These are phyloP conservation scores for Silene conica DNA, from an alignment of 148 eudicot genomes.

Conservation along the genomic window DNA sequence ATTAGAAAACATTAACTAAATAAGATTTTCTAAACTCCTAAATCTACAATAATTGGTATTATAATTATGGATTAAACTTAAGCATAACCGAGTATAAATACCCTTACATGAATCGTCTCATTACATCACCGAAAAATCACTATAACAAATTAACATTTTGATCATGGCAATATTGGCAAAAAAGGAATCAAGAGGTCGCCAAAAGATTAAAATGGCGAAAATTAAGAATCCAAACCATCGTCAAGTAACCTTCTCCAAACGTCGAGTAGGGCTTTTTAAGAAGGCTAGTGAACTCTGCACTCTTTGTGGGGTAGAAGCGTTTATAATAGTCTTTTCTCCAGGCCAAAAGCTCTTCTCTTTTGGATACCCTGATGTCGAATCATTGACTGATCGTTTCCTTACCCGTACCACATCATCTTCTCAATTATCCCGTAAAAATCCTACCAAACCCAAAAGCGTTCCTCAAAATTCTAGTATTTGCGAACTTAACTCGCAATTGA, in stretches of 20 bases:
- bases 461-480: constrained; percentile 20
- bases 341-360: constrained; percentile 50
- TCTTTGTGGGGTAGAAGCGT: constrained; percentile 45
- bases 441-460: constrained; percentile 15
- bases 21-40: constrained; percentile 44
- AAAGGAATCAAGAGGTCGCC: constrained; percentile 49
- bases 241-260: constrained; percentile 59
- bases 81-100: constrained; percentile 28
- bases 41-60: constrained; percentile 30
- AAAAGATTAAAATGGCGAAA: constrained; percentile 53
- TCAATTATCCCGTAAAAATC: constrained; percentile 7
- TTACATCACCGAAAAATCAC: constrained; percentile 1
- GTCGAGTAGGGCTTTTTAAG: constrained; percentile 54
- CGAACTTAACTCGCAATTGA: constrained; percentile 40
- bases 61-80: constrained; percentile 15
- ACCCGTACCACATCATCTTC: constrained; percentile 22
- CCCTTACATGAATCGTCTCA: neutral
- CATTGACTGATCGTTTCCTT: constrained; percentile 35
- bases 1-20: constrained; percentile 31
- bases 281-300: constrained; percentile 58
- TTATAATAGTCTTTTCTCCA: constrained; percentile 45
- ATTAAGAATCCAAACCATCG: constrained; percentile 50
- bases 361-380: constrained; percentile 45
- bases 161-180: constrained; percentile 32
- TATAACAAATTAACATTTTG: neutral